These are phyloP conservation scores for Yarrowia deformans DNA, from an alignment of 805 yeast genomes.

Conservation along the genomic window DNA sequence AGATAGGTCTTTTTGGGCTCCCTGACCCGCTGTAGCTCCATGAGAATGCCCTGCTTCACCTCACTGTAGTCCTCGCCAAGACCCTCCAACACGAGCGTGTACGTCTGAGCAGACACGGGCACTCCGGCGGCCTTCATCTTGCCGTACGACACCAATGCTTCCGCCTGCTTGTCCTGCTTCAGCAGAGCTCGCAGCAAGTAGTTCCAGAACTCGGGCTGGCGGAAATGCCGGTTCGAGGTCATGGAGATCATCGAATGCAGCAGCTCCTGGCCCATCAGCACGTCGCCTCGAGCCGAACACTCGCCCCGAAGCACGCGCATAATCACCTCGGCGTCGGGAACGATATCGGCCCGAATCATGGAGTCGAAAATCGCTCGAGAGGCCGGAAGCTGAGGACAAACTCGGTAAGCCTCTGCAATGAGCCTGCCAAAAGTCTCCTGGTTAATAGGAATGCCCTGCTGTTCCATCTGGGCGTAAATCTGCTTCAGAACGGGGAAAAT, in stretches of 20 bases:
- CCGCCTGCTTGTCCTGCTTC: slow-evolving; percentile 10
- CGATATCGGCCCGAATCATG: slow-evolving; percentile 4
- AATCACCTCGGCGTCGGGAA: slow-evolving; percentile 11
- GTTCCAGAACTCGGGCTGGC: slow-evolving; percentile 23
- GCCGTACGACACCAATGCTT: slow-evolving; percentile 5
- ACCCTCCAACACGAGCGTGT: slow-evolving; percentile 4
- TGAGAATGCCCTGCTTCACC: slow-evolving; percentile 7
- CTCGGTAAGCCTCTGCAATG: slow-evolving; percentile 7
- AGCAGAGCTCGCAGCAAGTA: slow-evolving; percentile 23
- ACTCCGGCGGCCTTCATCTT: slow-evolving; percentile 6
- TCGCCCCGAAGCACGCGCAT: slow-evolving; percentile 26
- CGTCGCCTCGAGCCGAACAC: slow-evolving; percentile 13
- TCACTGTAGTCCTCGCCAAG: background rate
- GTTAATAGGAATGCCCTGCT: slow-evolving; percentile 12
- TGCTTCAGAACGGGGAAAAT: slow-evolving; percentile 17
- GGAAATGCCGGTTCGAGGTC: slow-evolving; percentile 1
- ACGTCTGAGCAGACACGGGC: slow-evolving; percentile 2
- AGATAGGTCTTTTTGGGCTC: slow-evolving; percentile 12
- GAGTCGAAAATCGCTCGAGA: slow-evolving; percentile 16
- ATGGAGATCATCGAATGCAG: slow-evolving; percentile 30
- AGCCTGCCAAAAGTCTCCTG: slow-evolving; percentile 1
- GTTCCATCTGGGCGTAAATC: slow-evolving; percentile 31
- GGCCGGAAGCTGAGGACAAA: slow-evolving; percentile 19
- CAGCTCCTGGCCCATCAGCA: slow-evolving; percentile 22
- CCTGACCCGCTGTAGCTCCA: background rate